These are phyloP conservation scores for Paramecium biaurelia DNA, from an alignment of 73 alveolate species.

Conservation along the genomic window DNA sequence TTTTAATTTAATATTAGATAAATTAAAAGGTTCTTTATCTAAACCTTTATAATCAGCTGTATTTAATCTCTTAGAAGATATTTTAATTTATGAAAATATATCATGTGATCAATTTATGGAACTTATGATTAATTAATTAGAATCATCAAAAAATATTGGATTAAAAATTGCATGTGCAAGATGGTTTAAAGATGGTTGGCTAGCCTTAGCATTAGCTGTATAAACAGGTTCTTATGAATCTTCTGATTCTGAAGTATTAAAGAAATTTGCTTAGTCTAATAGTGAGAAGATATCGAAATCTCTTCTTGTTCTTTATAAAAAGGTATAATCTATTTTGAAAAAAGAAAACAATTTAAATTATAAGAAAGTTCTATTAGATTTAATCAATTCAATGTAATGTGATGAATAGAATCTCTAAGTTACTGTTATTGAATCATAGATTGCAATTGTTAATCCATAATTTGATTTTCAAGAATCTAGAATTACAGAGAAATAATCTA, in stretches of 20 bases:
- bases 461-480: constrained; percentile 30
- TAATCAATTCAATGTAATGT: not conserved
- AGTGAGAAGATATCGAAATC: constrained; percentile 4
- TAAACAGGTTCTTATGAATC: not conserved
- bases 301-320: not conserved
- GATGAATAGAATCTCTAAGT: not conserved
- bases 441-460: not conserved
- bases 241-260: not conserved
- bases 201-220: constrained; percentile 2
- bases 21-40: constrained; percentile 22
- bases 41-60: not conserved
- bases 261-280: not conserved
- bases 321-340: not conserved
- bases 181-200: constrained; percentile 56
- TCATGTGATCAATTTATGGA: constrained; percentile 16
- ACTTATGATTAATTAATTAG: constrained; percentile 7
- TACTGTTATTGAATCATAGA: constrained; percentile 3
- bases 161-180: constrained; percentile 5
- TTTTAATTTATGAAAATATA: constrained; percentile 2
- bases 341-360: constrained; percentile 28
- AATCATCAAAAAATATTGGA: not conserved
- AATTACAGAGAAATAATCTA: not conserved
- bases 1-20: constrained; percentile 11
- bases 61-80: constrained; percentile 28
- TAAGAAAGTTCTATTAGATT: not conserved